Evolutionary conservation across 2,329 filamentous ascomycete genomes (phyloP).

Genomic region (Emergomyces africanus): DNA sequence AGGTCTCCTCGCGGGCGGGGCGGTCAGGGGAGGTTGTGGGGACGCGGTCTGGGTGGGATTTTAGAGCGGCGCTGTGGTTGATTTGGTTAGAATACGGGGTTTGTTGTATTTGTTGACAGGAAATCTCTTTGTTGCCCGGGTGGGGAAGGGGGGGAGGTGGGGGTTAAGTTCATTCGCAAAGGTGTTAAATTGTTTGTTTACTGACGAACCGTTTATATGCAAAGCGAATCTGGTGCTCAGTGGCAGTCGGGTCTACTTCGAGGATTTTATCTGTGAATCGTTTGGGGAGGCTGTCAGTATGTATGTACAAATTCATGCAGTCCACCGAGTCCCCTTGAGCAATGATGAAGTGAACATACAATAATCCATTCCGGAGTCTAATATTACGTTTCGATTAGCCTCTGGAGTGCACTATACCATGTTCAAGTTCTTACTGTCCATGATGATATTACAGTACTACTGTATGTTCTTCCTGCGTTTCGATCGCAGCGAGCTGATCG

Average conservation of each 20-base stretch:
- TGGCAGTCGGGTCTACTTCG: constrained; percentile 59
- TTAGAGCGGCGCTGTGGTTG: constrained; percentile 59
- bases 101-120: neutral
- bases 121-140: too few relatives aligned
- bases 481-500: too few relatives aligned
- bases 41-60: constrained; percentile 88
- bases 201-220: constrained; percentile 70
- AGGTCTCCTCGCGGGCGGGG: constrained; percentile 65
- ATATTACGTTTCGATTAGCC: neutral
- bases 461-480: neutral
- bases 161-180: too few relatives aligned
- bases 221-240: constrained; percentile 72
- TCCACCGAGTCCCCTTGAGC: neutral
- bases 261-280: constrained; percentile 53
- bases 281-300: neutral
- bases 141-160: too few relatives aligned
- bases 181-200: too few relatives aligned
- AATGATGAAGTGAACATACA: constrained; percentile 32
- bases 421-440: neutral
- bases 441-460: neutral
- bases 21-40: constrained; percentile 73
- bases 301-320: neutral
- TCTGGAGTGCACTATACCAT: neutral
- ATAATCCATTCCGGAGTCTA: constrained; percentile 42
- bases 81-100: neutral